Evolutionary conservation across 2,329 filamentous ascomycete genomes (phyloP).

Genomic region (Aureobasidium sp.): DNA sequence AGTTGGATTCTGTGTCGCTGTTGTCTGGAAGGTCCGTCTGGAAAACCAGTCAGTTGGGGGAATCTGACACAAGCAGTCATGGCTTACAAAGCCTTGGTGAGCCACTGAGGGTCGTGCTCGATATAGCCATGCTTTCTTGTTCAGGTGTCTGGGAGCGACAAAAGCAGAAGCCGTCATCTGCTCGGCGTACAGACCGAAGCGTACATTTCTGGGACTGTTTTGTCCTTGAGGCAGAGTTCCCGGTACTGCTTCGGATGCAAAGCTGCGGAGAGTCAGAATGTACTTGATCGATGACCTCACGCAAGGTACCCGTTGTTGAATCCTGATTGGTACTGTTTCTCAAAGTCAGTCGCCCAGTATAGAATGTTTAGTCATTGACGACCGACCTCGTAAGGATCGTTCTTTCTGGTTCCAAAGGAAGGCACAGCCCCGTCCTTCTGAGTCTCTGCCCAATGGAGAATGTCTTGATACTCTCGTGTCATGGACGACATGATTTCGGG

Average conservation of each 20-base stretch:
- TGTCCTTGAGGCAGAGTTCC: constrained; percentile 37
- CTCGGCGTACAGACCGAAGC: constrained; percentile 41
- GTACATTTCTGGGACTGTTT: constrained; percentile 36
- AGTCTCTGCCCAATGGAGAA: neutral
- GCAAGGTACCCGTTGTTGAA: neutral
- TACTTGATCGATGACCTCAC: too few relatives aligned
- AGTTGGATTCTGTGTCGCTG: neutral
- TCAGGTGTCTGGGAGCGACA: constrained; percentile 35
- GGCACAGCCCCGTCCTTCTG: neutral
- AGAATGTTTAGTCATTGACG: neutral
- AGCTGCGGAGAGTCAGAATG: constrained; percentile 21
- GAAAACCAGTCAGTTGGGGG: neutral
- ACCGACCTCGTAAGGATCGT: neutral
- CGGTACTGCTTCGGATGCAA: constrained; percentile 36
- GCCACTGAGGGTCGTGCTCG: constrained; percentile 37
- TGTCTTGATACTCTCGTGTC: neutral
- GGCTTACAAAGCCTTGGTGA: constrained; percentile 30
- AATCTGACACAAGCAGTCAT: constrained; percentile 29
- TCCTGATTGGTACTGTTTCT: neutral
- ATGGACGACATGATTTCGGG: neutral
- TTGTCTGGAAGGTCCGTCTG: neutral
- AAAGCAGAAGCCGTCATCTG: constrained; percentile 40
- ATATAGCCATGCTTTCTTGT: constrained; percentile 41
- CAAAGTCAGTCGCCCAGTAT: neutral
- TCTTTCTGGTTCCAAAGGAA: neutral